A percentile compares a stretch with the other conserved stretches of the same genome.
Evolutionary conservation across 257 asterid species (phyloP).

Genomic region (Fraxinus americana): DNA sequence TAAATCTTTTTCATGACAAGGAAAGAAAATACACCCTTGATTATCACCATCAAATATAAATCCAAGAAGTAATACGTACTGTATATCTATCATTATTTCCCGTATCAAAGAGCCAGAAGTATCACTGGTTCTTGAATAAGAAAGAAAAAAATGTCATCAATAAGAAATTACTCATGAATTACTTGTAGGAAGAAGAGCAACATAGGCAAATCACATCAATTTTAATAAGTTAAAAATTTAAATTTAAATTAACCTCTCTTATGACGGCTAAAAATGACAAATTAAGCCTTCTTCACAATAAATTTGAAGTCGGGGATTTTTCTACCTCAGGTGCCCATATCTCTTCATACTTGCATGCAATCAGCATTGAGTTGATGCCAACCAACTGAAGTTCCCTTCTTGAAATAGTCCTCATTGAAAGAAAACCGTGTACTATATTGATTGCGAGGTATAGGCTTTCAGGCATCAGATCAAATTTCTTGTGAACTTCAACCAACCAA

Average conservation of each 20-base stretch:
- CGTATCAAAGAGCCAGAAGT: background rate
- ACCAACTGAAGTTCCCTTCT: conserved; percentile 45
- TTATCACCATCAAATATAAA: conserved; percentile 14
- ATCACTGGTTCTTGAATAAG: conserved; percentile 49
- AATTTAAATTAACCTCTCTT: conserved; percentile 36
- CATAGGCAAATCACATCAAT: background rate
- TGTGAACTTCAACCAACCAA: conserved; percentile 60
- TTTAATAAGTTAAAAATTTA: background rate
- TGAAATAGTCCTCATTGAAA: conserved; percentile 31
- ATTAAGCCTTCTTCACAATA: background rate
- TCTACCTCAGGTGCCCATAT: conserved; percentile 52
- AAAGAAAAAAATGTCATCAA: background rate
- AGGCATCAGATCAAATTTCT: conserved; percentile 50
- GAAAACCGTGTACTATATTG: conserved; percentile 45
- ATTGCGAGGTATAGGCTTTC: conserved; percentile 53
- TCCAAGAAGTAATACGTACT: background rate
- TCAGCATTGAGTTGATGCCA: conserved; percentile 46
- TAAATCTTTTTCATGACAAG: conserved; percentile 1
- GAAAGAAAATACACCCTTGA: conserved; percentile 5
- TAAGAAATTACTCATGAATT: background rate
- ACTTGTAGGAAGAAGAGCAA: background rate
- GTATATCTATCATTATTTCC: conserved; percentile 24
- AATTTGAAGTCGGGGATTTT: background rate
- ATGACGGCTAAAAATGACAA: background rate
- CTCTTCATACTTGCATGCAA: conserved; percentile 56